Percentiles rank a stretch among this genome's conserved stretches.
phyloP scores from a whole-genome alignment of 106 monocot genomes.

The Alisma plantagoaquatica region DNA sequence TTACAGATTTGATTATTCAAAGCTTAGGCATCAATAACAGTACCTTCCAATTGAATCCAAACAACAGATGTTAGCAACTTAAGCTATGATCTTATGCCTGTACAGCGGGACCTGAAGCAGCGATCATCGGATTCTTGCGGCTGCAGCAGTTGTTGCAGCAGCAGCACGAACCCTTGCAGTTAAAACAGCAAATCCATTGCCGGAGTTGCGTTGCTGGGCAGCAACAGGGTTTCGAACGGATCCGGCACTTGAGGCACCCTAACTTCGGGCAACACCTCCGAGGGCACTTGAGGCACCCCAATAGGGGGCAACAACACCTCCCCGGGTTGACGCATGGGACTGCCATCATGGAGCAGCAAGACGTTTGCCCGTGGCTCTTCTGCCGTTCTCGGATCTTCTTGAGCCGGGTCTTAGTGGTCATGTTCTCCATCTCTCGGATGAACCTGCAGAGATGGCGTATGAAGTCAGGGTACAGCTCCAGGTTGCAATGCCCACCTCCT shows the following conservation, averaged over 20 bases:
- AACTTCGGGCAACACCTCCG: background rate
- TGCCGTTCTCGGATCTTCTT: constrained; percentile 44
- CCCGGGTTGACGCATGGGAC: background rate
- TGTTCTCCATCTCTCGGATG: constrained; percentile 59
- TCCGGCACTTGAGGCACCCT: no score
- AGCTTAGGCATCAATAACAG: no score
- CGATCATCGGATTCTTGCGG: no score
- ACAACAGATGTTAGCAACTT: no score
- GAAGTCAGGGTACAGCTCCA: constrained; percentile 75
- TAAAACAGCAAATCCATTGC: no score
- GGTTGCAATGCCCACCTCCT: constrained; percentile 79
- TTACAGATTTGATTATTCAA: no score
- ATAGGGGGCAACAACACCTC: background rate
- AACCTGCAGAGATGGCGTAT: constrained; percentile 56
- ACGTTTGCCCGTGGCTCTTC: background rate
- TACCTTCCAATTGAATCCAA: no score
- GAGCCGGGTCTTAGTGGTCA: constrained; percentile 37
- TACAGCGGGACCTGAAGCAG: no score
- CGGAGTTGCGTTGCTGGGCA: background rate
- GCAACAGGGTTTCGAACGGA: background rate
- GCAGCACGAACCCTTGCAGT: no score
- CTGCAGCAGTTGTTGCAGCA: no score
- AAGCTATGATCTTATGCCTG: no score
- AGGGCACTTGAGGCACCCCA: background rate
- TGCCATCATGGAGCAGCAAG: background rate